Conservation (phyloP, 1,139 yeast species). For the Geotrichum candidum region DNA sequence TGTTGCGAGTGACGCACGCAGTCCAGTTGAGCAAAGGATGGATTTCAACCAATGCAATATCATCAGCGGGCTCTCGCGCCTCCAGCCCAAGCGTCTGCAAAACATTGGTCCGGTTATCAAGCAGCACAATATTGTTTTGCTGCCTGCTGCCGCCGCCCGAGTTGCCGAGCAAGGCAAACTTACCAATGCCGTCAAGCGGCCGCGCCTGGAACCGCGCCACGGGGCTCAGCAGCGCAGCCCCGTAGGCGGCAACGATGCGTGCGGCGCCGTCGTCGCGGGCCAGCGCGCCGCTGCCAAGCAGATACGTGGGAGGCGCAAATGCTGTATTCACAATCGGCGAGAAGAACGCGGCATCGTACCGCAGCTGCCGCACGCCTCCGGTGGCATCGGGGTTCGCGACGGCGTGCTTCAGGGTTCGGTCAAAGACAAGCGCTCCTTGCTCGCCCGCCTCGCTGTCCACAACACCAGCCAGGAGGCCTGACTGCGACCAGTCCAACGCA, state of each 20-base stretch:
- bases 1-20: background rate
- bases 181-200: slow-evolving; percentile 3
- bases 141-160: background rate
- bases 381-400: background rate
- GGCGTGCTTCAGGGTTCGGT: background rate
- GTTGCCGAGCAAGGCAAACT: background rate
- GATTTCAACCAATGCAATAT: background rate
- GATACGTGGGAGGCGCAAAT: background rate
- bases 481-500: background rate
- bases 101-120: background rate
- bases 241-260: background rate
- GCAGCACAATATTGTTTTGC: background rate
- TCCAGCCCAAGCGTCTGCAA: background rate
- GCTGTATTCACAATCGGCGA: background rate
- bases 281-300: background rate
- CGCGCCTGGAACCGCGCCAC: background rate
- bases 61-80: background rate
- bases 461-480: background rate
- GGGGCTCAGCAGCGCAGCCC: background rate
- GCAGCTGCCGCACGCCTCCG: background rate
- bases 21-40: slow-evolving; percentile 8
- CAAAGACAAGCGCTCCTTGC: background rate
- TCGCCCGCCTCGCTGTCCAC: background rate
- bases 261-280: background rate
- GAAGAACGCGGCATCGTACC: background rate